Evolutionary conservation across 768 basidiomycete genomes (phyloP), one percentile per base, ranked within the genome.

Genomic region (Gyrodon lividus): DNA sequence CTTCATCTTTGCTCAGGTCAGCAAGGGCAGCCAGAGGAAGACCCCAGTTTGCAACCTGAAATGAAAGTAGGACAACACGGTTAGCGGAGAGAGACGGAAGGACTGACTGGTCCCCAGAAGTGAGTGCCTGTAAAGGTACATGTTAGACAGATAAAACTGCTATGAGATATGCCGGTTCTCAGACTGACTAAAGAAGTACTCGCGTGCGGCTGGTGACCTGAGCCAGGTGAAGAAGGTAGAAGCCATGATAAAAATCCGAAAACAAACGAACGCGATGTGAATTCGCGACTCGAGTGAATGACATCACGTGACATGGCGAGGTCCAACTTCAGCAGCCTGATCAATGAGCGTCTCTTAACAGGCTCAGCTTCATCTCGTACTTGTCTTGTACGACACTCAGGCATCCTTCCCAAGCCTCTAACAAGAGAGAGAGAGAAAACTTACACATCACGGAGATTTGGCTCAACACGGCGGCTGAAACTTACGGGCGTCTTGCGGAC

Each of bases 31-130:
- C 96, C 34, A 98, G 73, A 52, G 96, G 96, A 16, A 99, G 81
- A 63, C 96, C 96, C 91, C 96, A 99, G 77, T 99, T 99, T 55
- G 96, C 96, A 55, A 94, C 86, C 95, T 96, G 63, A 44, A 50
- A 57, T 35, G 43, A 49, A 41, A 54, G 45, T 47, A 41, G 42
- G 19, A 46, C 41, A 26, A 39, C 30, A 52, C 50, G 42, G 26
- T 57, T 37, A 50, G 37, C 14, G 24, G 30, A 31, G 6, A 44
- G 16, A 26, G 14, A 43, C 4, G 51, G 51, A 53, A 28, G 38
- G 61, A 84, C 90, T 68, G 55, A 96, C 94, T 54, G 94, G 94
- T 60, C 94, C 94, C 94, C 94, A 97, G 77, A 97, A 97, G 72
- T 97, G 94, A 56, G 94, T 97, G 65, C 93, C 93, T 96, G 51